Percentiles rank a stretch among this genome's conserved stretches.
These are phyloP conservation scores for Coleophoma eucalyptorum DNA, from an alignment of 2,329 filamentous ascomycete genomes.

Conservation along the genomic window DNA sequence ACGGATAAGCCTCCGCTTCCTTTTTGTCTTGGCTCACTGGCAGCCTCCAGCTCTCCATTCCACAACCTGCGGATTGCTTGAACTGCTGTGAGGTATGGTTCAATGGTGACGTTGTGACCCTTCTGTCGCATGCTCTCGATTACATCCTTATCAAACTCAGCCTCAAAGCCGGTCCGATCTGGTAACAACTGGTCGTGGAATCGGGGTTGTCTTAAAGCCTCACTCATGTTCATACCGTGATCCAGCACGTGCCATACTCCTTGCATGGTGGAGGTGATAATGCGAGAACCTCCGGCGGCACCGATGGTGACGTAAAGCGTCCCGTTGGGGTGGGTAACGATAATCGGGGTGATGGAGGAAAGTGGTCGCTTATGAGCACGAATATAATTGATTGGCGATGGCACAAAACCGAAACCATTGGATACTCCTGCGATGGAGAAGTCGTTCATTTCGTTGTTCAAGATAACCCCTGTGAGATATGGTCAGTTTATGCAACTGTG, in stretches of 20 bases:
- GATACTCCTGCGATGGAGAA: conserved; percentile 77
- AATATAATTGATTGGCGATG: conserved; percentile 77
- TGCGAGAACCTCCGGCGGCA: conserved; percentile 76
- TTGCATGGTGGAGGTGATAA: conserved; percentile 77
- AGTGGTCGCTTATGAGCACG: conserved; percentile 77
- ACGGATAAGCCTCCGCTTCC: conserved; percentile 39
- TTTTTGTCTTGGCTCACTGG: conserved; percentile 69
- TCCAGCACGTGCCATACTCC: conserved; percentile 72
- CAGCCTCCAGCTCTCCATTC: conserved; percentile 74
- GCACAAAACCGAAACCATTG: conserved; percentile 84
- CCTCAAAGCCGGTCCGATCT: conserved; percentile 65
- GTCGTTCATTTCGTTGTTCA: conserved; percentile 68
- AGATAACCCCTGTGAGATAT: conserved; percentile 16
- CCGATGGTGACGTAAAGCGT: conserved; percentile 67
- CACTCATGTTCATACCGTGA: conserved; percentile 48
- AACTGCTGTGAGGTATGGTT: conserved; percentile 60
- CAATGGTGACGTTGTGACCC: conserved; percentile 71
- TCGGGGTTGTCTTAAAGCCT: conserved; percentile 63
- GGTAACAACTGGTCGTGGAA: conserved; percentile 83
- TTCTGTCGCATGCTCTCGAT: conserved; percentile 57
- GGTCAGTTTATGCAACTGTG: no score
- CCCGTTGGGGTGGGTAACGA: conserved; percentile 64
- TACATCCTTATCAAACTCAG: conserved; percentile 60
- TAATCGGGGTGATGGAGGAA: conserved; percentile 77
- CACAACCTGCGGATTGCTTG: conserved; percentile 61